Evolutionary conservation across 345 rosid species (phyloP).

Genomic region (Barbarea vulgaris): DNA sequence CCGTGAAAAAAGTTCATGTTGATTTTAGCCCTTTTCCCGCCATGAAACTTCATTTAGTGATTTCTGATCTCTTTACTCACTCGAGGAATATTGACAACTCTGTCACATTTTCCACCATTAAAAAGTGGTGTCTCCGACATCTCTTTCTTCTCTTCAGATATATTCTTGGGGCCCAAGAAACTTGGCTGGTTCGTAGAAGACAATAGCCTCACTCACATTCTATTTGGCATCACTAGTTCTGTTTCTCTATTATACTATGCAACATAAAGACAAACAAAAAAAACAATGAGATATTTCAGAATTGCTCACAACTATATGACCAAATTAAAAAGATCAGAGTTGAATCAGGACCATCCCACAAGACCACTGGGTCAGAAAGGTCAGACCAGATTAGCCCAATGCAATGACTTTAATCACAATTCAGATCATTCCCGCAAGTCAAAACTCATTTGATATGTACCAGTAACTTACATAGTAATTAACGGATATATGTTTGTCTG

Average conservation of each 20-base stretch:
- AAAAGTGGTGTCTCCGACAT: slow-evolving; percentile 27
- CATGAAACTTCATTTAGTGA: slow-evolving; percentile 3
- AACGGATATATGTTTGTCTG: slow-evolving; percentile 84
- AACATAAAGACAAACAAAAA: background rate
- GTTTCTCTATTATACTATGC: slow-evolving; percentile 83
- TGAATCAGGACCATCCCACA: background rate
- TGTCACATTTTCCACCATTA: slow-evolving; percentile 29
- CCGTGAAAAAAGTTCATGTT: too few species aligned
- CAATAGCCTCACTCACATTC: slow-evolving; percentile 95
- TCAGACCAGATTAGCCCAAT: background rate
- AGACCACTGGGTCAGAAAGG: too few species aligned
- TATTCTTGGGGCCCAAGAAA: slow-evolving; percentile 54
- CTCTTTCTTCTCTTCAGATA: slow-evolving; percentile 43
- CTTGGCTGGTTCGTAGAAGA: slow-evolving; percentile 92
- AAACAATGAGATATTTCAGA: background rate
- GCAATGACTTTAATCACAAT: background rate
- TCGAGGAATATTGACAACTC: slow-evolving; percentile 28
- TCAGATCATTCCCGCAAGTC: too few species aligned
- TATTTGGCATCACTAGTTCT: slow-evolving; percentile 79
- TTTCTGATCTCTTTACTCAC: slow-evolving; percentile 36
- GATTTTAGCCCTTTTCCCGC: too few species aligned
- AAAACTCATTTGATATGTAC: background rate
- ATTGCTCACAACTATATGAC: background rate
- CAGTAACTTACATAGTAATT: slow-evolving; percentile 58
- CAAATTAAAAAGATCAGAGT: background rate